Conservation (phyloP, 768 basidiomycete species). For the Boletus rex-veris region DNA sequence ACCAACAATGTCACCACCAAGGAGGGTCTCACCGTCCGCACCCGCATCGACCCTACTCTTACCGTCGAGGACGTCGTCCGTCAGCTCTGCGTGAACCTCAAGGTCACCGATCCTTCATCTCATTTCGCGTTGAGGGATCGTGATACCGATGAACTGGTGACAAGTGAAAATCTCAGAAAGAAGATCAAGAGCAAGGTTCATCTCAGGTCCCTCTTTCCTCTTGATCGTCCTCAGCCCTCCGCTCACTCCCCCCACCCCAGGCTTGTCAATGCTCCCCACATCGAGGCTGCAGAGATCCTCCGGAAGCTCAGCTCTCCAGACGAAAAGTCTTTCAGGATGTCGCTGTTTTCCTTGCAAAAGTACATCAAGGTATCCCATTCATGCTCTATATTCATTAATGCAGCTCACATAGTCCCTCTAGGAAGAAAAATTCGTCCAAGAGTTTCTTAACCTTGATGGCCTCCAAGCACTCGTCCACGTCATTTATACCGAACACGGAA, state of each 20-base stretch:
- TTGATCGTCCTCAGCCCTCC: not conserved
- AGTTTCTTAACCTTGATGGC: constrained; percentile 74
- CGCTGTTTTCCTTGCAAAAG: constrained; percentile 76
- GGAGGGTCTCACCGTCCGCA: constrained; percentile 71
- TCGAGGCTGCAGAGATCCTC: constrained; percentile 75
- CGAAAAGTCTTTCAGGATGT: constrained; percentile 58
- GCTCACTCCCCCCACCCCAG: constrained; percentile 36
- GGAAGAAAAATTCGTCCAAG: constrained; percentile 82
- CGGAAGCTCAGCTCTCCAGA: constrained; percentile 63
- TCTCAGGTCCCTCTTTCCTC: constrained; percentile 55
- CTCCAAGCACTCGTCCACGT: constrained; percentile 66
- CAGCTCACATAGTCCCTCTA: constrained; percentile 27
- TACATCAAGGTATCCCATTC: constrained; percentile 59
- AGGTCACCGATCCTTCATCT: constrained; percentile 68
- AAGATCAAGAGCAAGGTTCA: constrained; percentile 77
- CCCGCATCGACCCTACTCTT: constrained; percentile 80
- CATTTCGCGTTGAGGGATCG: constrained; percentile 75
- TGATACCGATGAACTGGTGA: constrained; percentile 78
- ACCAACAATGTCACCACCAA: constrained; percentile 82
- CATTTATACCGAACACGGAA: constrained; percentile 67
- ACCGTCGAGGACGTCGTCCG: constrained; percentile 82
- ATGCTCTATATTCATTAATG: not conserved
- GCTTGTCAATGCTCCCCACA: constrained; percentile 73
- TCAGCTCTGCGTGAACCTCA: constrained; percentile 77
- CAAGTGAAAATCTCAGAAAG: constrained; percentile 79